These are phyloP conservation scores for Colletotrichum ledebouriae DNA, from an alignment of 2,329 filamentous ascomycete species.

Conservation along the genomic window DNA sequence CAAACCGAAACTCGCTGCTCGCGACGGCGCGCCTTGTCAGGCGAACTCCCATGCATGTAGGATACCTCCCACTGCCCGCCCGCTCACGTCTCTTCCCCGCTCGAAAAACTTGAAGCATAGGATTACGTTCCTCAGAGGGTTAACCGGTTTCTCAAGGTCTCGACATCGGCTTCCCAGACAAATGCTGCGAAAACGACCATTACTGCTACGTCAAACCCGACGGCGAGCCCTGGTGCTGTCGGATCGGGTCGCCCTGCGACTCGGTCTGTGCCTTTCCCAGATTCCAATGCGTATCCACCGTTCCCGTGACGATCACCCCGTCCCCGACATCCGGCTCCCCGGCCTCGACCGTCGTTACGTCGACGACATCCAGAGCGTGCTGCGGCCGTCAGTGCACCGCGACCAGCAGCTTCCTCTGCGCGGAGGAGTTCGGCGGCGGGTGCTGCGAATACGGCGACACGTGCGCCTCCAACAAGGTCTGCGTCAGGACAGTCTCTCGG, in stretches of 20 bases:
- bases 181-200: conserved; percentile 59
- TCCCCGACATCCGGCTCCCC: not conserved
- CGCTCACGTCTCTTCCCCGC: not conserved
- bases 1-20: conserved; percentile 35
- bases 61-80: not conserved
- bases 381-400: conserved; percentile 56
- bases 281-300: conserved; percentile 52
- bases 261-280: conserved; percentile 51
- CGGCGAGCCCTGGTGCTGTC: conserved; percentile 56
- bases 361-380: conserved; percentile 48
- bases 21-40: conserved; percentile 36
- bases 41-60: conserved; percentile 39
- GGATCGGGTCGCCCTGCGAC: conserved; percentile 59
- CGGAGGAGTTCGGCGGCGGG: conserved; percentile 57
- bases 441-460: conserved; percentile 63
- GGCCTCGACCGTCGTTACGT: no score
- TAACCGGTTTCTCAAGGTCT: conserved; percentile 51
- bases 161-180: conserved; percentile 54
- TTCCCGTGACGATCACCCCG: conserved; percentile 46
- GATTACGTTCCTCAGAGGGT: not conserved
- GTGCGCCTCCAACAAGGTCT: conserved; percentile 56
- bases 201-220: conserved; percentile 61
- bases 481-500: conserved; percentile 49
- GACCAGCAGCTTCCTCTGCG: conserved; percentile 61
- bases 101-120: not conserved